Percentiles rank a stretch among this genome's conserved stretches.
phyloP scores from a whole-genome alignment of 2,329 filamentous ascomycete species.

The Epicoccum sorghinum region DNA sequence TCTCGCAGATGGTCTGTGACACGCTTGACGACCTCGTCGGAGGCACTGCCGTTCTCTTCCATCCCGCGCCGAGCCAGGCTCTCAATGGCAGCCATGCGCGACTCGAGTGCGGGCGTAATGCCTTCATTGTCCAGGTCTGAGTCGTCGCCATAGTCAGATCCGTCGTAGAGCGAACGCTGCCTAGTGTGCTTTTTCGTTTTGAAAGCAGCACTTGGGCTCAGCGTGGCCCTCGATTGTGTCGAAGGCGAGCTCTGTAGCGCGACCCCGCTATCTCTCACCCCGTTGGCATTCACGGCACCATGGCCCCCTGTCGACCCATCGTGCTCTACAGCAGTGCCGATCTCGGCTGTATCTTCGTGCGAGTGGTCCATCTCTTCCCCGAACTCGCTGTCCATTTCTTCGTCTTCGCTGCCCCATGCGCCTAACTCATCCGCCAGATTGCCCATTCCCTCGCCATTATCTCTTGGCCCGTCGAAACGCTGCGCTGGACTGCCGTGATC shows the following conservation, averaged over 20 bases:
- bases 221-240: slow-evolving; percentile 38
- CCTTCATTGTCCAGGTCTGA: slow-evolving; percentile 72
- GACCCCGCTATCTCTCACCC: slow-evolving; percentile 54
- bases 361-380: slow-evolving; percentile 41
- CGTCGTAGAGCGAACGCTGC: slow-evolving; percentile 66
- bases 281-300: slow-evolving; percentile 31
- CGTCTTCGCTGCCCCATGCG: slow-evolving; percentile 66
- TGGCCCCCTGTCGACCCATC: slow-evolving; percentile 38
- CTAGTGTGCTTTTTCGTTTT: slow-evolving; percentile 48
- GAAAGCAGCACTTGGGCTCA: slow-evolving; percentile 47
- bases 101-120: slow-evolving; percentile 69
- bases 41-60: slow-evolving; percentile 68
- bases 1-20: slow-evolving; percentile 73
- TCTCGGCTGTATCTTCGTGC: slow-evolving; percentile 29
- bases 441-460: slow-evolving; percentile 65
- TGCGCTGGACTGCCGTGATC: slow-evolving; percentile 49
- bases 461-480: slow-evolving; percentile 43
- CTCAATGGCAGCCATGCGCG: slow-evolving; percentile 75
- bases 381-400: slow-evolving; percentile 55
- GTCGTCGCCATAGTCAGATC: slow-evolving; percentile 75
- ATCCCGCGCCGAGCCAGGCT: slow-evolving; percentile 67
- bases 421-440: slow-evolving; percentile 83
- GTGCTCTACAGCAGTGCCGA: slow-evolving; percentile 44
- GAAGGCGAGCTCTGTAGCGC: slow-evolving; percentile 51
- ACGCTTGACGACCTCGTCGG: slow-evolving; percentile 70